Evolutionary conservation across 768 basidiomycete species (phyloP).

Genomic region (Pleurotus ostreatus): DNA sequence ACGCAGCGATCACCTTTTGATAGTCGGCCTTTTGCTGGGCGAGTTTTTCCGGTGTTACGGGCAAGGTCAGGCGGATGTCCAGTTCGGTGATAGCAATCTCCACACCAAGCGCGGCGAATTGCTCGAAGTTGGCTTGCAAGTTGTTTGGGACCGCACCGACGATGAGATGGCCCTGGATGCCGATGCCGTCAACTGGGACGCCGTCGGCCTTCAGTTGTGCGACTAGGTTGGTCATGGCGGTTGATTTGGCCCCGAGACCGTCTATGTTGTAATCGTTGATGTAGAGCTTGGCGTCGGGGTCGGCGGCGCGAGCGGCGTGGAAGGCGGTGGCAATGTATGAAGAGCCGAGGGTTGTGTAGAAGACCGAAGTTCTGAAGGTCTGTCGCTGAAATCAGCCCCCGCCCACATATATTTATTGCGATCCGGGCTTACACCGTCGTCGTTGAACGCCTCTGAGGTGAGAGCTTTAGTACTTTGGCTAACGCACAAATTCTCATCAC

Average conservation of each 20-base stretch:
- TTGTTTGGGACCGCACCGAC: constrained; percentile 50
- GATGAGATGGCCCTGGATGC: constrained; percentile 58
- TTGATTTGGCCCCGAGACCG: constrained; percentile 45
- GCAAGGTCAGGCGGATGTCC: constrained; percentile 58
- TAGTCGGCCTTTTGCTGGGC: constrained; percentile 58
- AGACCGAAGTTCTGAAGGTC: constrained; percentile 48
- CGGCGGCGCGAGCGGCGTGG: constrained; percentile 46
- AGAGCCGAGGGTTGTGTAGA: constrained; percentile 46
- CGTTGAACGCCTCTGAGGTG: constrained; percentile 48
- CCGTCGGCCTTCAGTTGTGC: constrained; percentile 40
- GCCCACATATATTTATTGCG: neutral
- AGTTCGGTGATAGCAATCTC: constrained; percentile 70
- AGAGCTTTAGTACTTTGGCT: too few relatives aligned
- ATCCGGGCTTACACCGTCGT: constrained; percentile 34
- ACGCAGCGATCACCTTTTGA: constrained; percentile 49
- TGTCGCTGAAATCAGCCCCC: neutral
- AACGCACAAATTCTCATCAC: neutral
- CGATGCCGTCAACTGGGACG: constrained; percentile 58
- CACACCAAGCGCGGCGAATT: constrained; percentile 55
- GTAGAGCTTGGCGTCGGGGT: constrained; percentile 54
- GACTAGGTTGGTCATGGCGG: constrained; percentile 51
- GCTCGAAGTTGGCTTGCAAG: constrained; percentile 43
- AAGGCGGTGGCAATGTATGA: constrained; percentile 51
- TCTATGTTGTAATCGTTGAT: constrained; percentile 29
- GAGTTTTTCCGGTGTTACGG: constrained; percentile 42